Evolutionary conservation across 1,139 yeast genomes (phyloP).

Genomic region (Nakaseomyces nivariensis): DNA sequence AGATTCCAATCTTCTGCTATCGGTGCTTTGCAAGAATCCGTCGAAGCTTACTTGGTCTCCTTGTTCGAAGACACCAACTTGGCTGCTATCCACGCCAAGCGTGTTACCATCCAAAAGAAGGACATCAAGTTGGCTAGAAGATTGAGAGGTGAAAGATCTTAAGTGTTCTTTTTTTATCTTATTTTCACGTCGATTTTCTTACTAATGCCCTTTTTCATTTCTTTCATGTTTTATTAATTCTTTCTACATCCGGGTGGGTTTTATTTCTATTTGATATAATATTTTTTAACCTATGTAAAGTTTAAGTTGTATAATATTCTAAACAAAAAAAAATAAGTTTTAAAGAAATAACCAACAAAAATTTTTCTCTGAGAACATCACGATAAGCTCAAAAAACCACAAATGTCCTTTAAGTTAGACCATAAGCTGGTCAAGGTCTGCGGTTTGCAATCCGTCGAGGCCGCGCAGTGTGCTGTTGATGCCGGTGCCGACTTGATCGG

Average conservation of each 20-base stretch:
- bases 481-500: conserved; percentile 74
- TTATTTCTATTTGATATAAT: not conserved
- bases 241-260: not conserved
- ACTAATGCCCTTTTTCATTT: not conserved
- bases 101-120: conserved; percentile 99
- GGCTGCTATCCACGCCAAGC: conserved; percentile 99
- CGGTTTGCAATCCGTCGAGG: conserved; percentile 60
- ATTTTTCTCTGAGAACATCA: not conserved
- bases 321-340: not conserved
- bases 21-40: conserved; percentile 98
- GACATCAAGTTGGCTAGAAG: conserved; percentile 98
- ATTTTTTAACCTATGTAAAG: not conserved
- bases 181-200: not conserved
- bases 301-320: not conserved
- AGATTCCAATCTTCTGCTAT: conserved; percentile 98
- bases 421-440: conserved; percentile 53
- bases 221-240: not conserved
- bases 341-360: too few relatives aligned
- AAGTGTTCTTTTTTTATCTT: conserved; percentile 12
- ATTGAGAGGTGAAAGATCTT: conserved; percentile 94
- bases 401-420: not conserved
- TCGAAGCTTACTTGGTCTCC: conserved; percentile 90
- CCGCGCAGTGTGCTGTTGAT: conserved; percentile 54
- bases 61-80: conserved; percentile 94
- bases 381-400: not conserved